phyloP scores from a whole-genome alignment of 2,329 filamentous ascomycete genomes.

The Colletotrichum sp. region DNA sequence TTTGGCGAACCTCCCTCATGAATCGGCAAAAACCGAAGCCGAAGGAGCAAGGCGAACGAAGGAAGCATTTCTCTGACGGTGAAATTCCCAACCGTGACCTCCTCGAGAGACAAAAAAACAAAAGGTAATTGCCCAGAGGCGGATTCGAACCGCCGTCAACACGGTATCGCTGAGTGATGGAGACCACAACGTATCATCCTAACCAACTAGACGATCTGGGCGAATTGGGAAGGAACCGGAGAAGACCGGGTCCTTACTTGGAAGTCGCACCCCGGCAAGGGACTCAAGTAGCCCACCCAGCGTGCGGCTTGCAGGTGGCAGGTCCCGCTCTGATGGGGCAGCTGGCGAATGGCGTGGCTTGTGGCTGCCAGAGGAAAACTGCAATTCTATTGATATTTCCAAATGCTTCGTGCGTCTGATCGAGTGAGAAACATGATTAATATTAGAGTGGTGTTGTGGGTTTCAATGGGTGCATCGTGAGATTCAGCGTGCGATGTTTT shows the following conservation, averaged over 20 bases:
- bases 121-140: conserved; percentile 12
- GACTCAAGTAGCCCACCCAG: neutral
- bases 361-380: neutral
- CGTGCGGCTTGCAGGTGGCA: neutral
- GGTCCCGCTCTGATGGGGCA: neutral
- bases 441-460: neutral
- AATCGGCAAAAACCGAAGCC: neutral
- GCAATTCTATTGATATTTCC: neutral
- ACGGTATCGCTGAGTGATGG: conserved; percentile 14
- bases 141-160: conserved; percentile 23
- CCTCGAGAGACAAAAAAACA: neutral
- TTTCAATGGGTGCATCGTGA: neutral
- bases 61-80: neutral
- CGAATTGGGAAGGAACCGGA: neutral
- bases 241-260: neutral
- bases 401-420: neutral
- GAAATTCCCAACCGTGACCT: neutral
- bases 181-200: conserved; percentile 22
- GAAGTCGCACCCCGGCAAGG: fast-evolving
- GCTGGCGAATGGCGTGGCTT: neutral
- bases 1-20: neutral
- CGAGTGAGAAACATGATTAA: neutral
- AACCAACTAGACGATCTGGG: conserved; percentile 23
- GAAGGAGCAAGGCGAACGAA: neutral
- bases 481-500: neutral